A percentile compares a stretch with the other conserved stretches of the same genome.
Conservation (phyloP, 1,139 yeast species). For the Scheffersomyces segobiensis region DNA sequence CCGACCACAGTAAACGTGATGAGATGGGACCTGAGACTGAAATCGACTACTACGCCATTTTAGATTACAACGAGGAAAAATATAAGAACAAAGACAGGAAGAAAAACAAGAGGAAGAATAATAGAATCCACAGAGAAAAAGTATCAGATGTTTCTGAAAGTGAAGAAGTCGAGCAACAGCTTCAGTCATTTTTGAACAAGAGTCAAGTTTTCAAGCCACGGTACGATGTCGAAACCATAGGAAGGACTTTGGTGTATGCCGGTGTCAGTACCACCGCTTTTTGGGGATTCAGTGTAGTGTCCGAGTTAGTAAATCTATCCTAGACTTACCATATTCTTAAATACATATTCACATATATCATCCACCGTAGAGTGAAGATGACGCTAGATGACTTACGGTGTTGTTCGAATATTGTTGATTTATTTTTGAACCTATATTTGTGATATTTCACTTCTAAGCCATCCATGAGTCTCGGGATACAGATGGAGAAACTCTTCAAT, state of each 20-base stretch:
- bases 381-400: neutral
- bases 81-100: slow-evolving; percentile 1
- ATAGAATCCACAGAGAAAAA: slow-evolving; percentile 6
- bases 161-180: slow-evolving; percentile 8
- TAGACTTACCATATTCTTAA: neutral
- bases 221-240: slow-evolving; percentile 73
- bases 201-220: slow-evolving; percentile 53
- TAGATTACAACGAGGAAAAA: slow-evolving; percentile 28
- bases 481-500: too few species aligned
- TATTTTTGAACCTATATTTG: too few species aligned
- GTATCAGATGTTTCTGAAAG: slow-evolving; percentile 1
- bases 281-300: slow-evolving; percentile 40
- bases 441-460: too few species aligned
- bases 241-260: slow-evolving; percentile 71
- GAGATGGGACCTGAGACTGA: slow-evolving; percentile 42
- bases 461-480: too few species aligned
- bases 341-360: neutral
- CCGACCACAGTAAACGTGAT: slow-evolving; percentile 26
- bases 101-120: neutral
- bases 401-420: neutral
- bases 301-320: slow-evolving; percentile 13
- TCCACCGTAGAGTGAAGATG: neutral
- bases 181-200: slow-evolving; percentile 7
- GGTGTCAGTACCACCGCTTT: slow-evolving; percentile 59
- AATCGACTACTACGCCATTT: slow-evolving; percentile 45